Base-by-base conservation (phyloP, 148 eudicot genomes). In the Nepenthes mirabilis region DNA sequence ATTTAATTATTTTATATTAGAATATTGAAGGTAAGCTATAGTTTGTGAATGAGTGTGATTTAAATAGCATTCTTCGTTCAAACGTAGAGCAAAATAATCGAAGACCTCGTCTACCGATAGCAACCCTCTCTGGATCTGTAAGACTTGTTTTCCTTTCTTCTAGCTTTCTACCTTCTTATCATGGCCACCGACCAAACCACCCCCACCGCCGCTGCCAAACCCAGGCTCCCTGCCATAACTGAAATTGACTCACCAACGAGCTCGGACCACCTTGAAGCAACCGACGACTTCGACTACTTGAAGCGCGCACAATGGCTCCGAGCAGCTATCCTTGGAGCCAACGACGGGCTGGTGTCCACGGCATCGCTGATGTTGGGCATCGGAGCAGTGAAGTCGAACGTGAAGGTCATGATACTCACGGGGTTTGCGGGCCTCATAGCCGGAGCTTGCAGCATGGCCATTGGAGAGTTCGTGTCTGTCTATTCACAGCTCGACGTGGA, bases 371-470 rank as follows among this genome's bases (percentile, higher is more conserved):
- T 77, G 81, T 70, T 77, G 78, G 81, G 81, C 0, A 64, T 77
- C 6, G 77, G 81, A 4, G 81, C 78, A 12, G 78, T 77, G 1
- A 77, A 59, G 56, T 51, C 57, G 6, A 79, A 78, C 37, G 45
- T 74, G n/a, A 74, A 70, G 47, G 73, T 53, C 48, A 74, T 71
- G 71, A 57, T 78, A 33, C 63, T 78, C 1, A 70, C 75, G 1
- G 82, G 82, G 4, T 67, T 74, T 43, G 82, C 79, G 0, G 79
- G 82, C 23, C 37, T 78, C 6, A 70, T 78, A 3, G 79, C 73
- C 23, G 82, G 81, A 11, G 81, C 81, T n/a, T 77, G 69, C 7
- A 74, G 78, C 58, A 77, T 77, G 81, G 82, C 79, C 33, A 74
- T 74, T 5, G 82, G 82, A 1, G 82, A 78, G 58, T 78, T 68